phyloP scores from a whole-genome alignment of 495 filamentous ascomycete species.

The Trypethelium eluteriae region DNA sequence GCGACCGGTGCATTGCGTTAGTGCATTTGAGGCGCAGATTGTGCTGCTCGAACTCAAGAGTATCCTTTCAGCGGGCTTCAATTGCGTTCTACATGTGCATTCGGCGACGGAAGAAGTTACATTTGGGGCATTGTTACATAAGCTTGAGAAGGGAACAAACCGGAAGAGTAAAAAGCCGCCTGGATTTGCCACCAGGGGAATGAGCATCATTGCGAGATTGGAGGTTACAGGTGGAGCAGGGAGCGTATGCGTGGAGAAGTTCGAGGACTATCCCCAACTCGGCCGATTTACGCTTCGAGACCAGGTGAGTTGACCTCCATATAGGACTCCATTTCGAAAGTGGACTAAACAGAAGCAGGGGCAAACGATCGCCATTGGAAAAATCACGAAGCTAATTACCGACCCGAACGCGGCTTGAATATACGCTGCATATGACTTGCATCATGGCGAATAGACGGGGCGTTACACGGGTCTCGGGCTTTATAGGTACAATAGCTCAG shows the following conservation, averaged over 20 bases:
- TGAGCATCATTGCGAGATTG: conserved; percentile 86
- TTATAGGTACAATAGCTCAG: not conserved
- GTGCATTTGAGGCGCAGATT: conserved; percentile 91
- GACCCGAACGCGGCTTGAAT: conserved; percentile 14
- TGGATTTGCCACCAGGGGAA: conserved; percentile 83
- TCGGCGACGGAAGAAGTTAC: conserved; percentile 95
- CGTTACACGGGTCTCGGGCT: not conserved
- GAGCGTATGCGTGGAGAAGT: conserved; percentile 83
- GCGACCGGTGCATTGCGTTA: conserved; percentile 83
- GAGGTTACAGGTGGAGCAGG: conserved; percentile 78
- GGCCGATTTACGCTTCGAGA: conserved; percentile 93
- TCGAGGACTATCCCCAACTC: conserved; percentile 88
- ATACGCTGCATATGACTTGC: not conserved
- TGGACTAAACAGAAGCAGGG: conserved; percentile 17
- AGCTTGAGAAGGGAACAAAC: conserved; percentile 91
- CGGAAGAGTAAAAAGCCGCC: conserved; percentile 88
- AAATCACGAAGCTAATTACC: conserved; percentile 34
- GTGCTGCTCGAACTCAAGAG: conserved; percentile 88
- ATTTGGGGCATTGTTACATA: conserved; percentile 78
- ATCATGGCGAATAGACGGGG: conserved; percentile 3
- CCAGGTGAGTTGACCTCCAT: conserved; percentile 51
- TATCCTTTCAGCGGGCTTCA: conserved; percentile 86
- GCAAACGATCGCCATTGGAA: conserved; percentile 36
- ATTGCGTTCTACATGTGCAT: conserved; percentile 81
- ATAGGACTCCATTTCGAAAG: not conserved